A percentile compares a stretch with the other conserved stretches of the same genome.
phyloP scores from a whole-genome alignment of 805 yeast species.

The Wickerhamomyces strasburgensis region DNA sequence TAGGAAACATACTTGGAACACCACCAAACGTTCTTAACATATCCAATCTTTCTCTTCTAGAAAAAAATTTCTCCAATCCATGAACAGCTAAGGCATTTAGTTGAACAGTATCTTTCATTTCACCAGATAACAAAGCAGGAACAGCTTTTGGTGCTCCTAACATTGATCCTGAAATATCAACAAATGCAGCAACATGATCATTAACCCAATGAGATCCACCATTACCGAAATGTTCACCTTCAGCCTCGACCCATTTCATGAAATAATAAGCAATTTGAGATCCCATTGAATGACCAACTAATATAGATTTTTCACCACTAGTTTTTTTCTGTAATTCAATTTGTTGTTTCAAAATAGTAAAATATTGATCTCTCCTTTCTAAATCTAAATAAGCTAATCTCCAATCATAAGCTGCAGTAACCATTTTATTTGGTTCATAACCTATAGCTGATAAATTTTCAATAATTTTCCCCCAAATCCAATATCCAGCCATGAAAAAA shows the following conservation, averaged over 20 bases:
- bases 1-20: constrained; percentile 90
- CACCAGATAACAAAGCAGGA: constrained; percentile 91
- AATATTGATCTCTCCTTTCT: constrained; percentile 83
- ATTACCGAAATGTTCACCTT: constrained; percentile 74
- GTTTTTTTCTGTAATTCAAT: constrained; percentile 56
- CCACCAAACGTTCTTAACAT: constrained; percentile 90
- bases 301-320: constrained; percentile 62
- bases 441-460: constrained; percentile 93
- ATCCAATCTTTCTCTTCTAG: constrained; percentile 82
- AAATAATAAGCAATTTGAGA: constrained; percentile 84
- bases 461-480: constrained; percentile 98
- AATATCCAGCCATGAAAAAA: constrained; percentile 93
- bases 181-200: constrained; percentile 70
- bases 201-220: constrained; percentile 93
- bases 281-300: constrained; percentile 96
- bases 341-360: constrained; percentile 65
- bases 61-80: constrained; percentile 91
- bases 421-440: constrained; percentile 87
- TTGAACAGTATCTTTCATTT: constrained; percentile 96
- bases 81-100: constrained; percentile 88
- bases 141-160: constrained; percentile 94
- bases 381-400: constrained; percentile 84
- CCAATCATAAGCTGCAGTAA: constrained; percentile 95
- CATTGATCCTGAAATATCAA: constrained; percentile 85
- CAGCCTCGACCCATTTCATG: constrained; percentile 94